A percentile compares a stretch with the other conserved stretches of the same genome.
Conservation (phyloP, 495 filamentous ascomycete species). For the Coniosporium apollinis region DNA sequence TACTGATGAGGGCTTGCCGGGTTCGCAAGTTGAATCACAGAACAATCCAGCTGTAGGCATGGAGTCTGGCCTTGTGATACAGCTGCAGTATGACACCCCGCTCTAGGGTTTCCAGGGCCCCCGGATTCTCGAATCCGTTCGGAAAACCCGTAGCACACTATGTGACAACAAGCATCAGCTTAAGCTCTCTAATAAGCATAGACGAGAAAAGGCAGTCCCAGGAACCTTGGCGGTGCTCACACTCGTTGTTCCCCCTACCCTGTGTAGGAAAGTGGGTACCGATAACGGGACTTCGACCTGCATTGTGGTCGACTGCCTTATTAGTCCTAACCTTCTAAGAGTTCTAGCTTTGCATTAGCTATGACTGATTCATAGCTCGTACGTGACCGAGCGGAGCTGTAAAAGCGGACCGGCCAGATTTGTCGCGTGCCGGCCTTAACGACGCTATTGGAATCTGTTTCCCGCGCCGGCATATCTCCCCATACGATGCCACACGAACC, state of each 20-base stretch:
- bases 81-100: background rate
- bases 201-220: too few relatives aligned
- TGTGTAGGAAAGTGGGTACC: background rate
- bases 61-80: background rate
- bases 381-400: too few relatives aligned
- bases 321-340: background rate
- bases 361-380: background rate
- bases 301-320: background rate
- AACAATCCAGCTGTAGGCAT: background rate
- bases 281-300: background rate
- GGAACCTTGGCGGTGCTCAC: too few relatives aligned
- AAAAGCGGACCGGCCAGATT: too few relatives aligned
- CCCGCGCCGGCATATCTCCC: background rate
- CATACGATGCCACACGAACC: background rate
- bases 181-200: too few relatives aligned
- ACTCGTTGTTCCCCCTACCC: too few relatives aligned
- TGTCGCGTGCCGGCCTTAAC: background rate
- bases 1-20: background rate
- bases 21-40: background rate
- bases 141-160: too few relatives aligned
- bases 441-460: background rate
- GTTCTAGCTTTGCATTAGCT: background rate
- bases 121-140: background rate
- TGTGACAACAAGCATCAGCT: too few relatives aligned
- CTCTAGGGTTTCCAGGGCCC: background rate